Base-by-base conservation (phyloP, 108 stramenopile genomes). In the Fistulifera solaris region DNA sequence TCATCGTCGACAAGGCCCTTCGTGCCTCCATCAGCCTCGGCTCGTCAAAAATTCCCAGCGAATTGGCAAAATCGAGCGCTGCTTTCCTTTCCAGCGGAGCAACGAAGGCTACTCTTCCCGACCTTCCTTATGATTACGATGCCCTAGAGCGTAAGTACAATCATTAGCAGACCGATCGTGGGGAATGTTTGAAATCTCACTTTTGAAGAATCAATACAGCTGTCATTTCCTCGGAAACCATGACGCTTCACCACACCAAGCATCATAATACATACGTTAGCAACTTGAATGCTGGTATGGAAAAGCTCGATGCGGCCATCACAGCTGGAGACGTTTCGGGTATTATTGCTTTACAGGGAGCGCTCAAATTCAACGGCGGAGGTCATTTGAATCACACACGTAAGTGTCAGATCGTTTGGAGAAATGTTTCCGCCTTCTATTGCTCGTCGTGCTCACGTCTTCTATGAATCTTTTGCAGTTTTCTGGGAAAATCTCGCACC, bases 301-400 rank as follows among this genome's bases (percentile, higher is more conserved):
- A 93, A 63, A 92, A 94, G 71, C 69, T 92, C 11, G 88, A 92
- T 52, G 67, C 71, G 14, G 89, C 94, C 54, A 63, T 80, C 25
- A 58, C 68, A 1, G 48, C 73, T 31, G 86, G 84, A 1, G 86
- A 94, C 67, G 84, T 88, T 22, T 81, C 81, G 22, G 69, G 57
- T 16, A 72, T 88, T 38, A 81, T 95, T 49, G 67, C 64, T 19
- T 59, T 90, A 16, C 81, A 89, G 46, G 77, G 71, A 27, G 95
- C 95, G 14, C 65, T 96, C 48, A 93, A 94, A 59, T 99, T 99
- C 84, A 99, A 99, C 67, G 98, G 98, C 15, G 98, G 98, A 1
- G 98, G 98, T 23, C 97, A 98, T 62, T 43, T 99, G 47, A 99
- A 99, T 63, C 98, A 99, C 68, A 79, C 39, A 65, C 58, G 31